Percentiles rank a stretch among this genome's conserved stretches.
phyloP scores from a whole-genome alignment of 2,329 filamentous ascomycete species.

The Boeremia exigua region DNA sequence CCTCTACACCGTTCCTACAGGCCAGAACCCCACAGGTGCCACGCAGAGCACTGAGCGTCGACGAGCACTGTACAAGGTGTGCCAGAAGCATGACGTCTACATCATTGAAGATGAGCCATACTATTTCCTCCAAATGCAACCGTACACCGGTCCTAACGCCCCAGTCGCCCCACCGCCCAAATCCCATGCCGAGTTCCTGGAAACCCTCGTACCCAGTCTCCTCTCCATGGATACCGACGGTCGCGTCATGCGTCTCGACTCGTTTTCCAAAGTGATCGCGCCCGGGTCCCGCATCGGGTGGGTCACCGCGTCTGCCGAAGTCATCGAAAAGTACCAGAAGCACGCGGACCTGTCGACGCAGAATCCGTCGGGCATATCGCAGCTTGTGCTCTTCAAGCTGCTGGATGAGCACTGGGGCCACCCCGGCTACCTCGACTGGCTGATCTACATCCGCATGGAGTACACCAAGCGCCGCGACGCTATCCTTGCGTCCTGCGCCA shows the following conservation, averaged over 20 bases:
- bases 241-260: slow-evolving; percentile 87
- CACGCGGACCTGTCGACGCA: slow-evolving; percentile 86
- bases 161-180: slow-evolving; percentile 62
- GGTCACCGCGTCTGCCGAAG: slow-evolving; percentile 85
- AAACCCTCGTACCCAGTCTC: slow-evolving; percentile 73
- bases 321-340: slow-evolving; percentile 80
- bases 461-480: slow-evolving; percentile 82
- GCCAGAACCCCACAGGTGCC: slow-evolving; percentile 89
- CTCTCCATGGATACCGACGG: slow-evolving; percentile 85
- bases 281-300: slow-evolving; percentile 85
- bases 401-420: slow-evolving; percentile 96
- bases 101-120: slow-evolving; percentile 95
- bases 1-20: slow-evolving; percentile 76
- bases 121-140: slow-evolving; percentile 89
- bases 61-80: slow-evolving; percentile 75
- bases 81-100: slow-evolving; percentile 82
- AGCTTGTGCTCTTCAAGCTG: slow-evolving; percentile 84
- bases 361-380: slow-evolving; percentile 82
- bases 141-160: slow-evolving; percentile 66
- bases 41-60: slow-evolving; percentile 75
- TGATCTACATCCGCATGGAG: slow-evolving; percentile 78
- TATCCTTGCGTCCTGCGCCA: slow-evolving; percentile 80
- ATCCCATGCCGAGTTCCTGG: slow-evolving; percentile 75
- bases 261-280: slow-evolving; percentile 88
- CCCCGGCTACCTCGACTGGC: slow-evolving; percentile 84